A percentile compares a stretch with the other conserved stretches of the same genome.
Conservation (phyloP, 2,329 filamentous ascomycete genomes). For the Scolecobasidium constrictum region DNA sequence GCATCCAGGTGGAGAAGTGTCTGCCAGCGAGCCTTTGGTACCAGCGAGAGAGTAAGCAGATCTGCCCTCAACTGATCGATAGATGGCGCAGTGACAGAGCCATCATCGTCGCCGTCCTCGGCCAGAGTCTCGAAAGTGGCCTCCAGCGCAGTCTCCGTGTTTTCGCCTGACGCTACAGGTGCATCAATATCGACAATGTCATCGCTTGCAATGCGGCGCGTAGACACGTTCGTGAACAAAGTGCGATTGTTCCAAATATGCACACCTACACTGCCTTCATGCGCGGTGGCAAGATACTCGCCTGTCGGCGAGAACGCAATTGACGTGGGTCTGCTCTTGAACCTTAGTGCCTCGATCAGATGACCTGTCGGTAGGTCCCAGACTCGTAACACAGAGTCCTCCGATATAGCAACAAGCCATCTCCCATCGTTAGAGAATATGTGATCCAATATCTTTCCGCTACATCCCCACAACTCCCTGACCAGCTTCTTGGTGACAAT, state of each 20-base stretch:
- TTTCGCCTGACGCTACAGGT: conserved; percentile 75
- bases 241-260: conserved; percentile 92
- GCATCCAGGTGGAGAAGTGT: conserved; percentile 84
- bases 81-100: conserved; percentile 32
- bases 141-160: conserved; percentile 63
- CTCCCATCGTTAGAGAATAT: conserved; percentile 80
- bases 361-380: conserved; percentile 97
- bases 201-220: conserved; percentile 69
- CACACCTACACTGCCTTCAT: conserved; percentile 75
- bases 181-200: conserved; percentile 53
- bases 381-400: conserved; percentile 68
- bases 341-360: conserved; percentile 80
- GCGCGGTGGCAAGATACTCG: conserved; percentile 86
- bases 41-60: conserved; percentile 78
- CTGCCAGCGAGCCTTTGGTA: conserved; percentile 89
- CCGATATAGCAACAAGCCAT: conserved; percentile 83
- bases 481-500: conserved; percentile 84
- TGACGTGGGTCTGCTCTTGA: conserved; percentile 68
- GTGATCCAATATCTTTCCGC: conserved; percentile 16
- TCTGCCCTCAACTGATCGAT: conserved; percentile 72
- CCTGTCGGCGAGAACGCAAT: conserved; percentile 82
- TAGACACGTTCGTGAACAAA: conserved; percentile 80
- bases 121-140: conserved; percentile 56
- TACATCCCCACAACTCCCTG: conserved; percentile 76
- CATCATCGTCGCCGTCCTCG: conserved; percentile 40